Base-by-base conservation (phyloP, 2,329 filamentous ascomycete genomes). In the Tolypocladium guangdongense region DNA sequence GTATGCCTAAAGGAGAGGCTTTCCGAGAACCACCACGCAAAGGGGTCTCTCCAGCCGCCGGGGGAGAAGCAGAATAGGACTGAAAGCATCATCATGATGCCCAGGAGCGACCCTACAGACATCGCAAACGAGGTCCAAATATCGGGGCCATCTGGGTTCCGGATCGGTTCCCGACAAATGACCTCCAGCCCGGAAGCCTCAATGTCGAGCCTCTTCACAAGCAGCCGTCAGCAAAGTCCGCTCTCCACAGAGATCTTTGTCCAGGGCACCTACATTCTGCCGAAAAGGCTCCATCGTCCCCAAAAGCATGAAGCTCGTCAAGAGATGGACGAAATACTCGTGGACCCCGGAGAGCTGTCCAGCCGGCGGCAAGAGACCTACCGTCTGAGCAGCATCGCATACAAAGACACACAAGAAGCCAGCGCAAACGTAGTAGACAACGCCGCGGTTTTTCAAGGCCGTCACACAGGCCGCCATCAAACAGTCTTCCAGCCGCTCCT, bases 261-360 rank as follows among this genome's bases (percentile, higher is more conserved):
- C 35, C 35, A 3, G 35, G 14, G 5, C 35, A 7, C 62, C 53
- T 46, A 64, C 62, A 50, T 57, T 32, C 20, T 35, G 52, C 33
- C 61, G 58, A 1, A 63, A 22, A 6, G 62, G 58, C 50, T 64
- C 62, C 30, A 62, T 11, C 10, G 55, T 60, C 22, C 62, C 62
- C 16, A 64, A 48, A 4, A 57, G 36, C 18, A 56, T 50, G 50
- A 60, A 64, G 46, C 53, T 55, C 11, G 53, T 46, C n/a, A 63
- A 24, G 32, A 58, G 48, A 24, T 58, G 60, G 37, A 55, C 55
- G 14, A 18, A 12, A 18, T 16, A 18, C 35, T 16, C 18, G 35
- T 36, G 35, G 2, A 7, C 16, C 14, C 14, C 35, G 35, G 14
- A 36, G 35, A 36, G 35, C 35, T 36, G 14, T 36, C 35, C 35